phyloP scores from a whole-genome alignment of 116 monocot species.

The Phalaenopsis hybrid region DNA sequence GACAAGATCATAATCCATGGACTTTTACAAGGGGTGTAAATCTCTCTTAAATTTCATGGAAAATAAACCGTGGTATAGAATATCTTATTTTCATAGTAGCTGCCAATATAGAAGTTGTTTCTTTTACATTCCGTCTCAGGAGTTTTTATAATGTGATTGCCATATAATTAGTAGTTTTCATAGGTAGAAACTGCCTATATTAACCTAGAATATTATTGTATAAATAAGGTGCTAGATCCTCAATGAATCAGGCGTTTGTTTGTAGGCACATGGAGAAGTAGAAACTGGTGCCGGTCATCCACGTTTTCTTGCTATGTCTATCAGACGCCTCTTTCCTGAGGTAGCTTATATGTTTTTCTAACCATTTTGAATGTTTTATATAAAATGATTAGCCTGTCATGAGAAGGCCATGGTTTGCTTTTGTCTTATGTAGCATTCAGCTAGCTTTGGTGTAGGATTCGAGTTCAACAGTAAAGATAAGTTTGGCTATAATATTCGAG shows the following conservation, averaged over 20 bases:
- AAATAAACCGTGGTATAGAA: no score
- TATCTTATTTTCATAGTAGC: no score
- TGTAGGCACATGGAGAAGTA: conserved; percentile 76
- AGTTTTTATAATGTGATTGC: no score
- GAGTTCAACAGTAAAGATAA: conserved; percentile 32
- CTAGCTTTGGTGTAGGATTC: conserved; percentile 56
- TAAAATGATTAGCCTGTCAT: conserved; percentile 1
- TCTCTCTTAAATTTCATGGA: no score
- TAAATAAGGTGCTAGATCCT: no score
- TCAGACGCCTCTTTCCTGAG: conserved; percentile 61
- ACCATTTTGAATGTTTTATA: background rate
- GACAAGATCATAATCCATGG: no score
- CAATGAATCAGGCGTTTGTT: background rate
- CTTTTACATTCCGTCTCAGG: no score
- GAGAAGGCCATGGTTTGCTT: background rate
- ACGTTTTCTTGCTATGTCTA: conserved; percentile 45
- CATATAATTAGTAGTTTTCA: no score
- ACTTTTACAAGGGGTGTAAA: no score
- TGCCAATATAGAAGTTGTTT: no score
- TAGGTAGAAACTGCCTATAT: background rate
- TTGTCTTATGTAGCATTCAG: conserved; percentile 37
- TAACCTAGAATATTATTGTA: no score
- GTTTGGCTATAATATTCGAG: conserved; percentile 48
- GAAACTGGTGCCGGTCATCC: conserved; percentile 50
- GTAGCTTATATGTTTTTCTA: conserved; percentile 16